A percentile compares a stretch with the other conserved stretches of the same genome.
Evolutionary conservation across 306 rosid genomes (phyloP).

Genomic region (Quercus dentata): DNA sequence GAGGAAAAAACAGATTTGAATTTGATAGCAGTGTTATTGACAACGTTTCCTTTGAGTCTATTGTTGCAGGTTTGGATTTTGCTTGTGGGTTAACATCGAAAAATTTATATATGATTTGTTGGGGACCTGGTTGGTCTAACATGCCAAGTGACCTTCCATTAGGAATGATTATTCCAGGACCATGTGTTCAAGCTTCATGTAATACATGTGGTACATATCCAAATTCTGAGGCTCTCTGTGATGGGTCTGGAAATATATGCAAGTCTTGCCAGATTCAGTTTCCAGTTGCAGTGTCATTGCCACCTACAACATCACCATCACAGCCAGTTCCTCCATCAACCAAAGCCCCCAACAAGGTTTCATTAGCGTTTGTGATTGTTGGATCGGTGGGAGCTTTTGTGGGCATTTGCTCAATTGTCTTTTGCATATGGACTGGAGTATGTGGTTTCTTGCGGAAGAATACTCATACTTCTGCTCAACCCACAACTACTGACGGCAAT

Average conservation of each 20-base stretch:
- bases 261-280: constrained; percentile 31
- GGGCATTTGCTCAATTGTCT: constrained; percentile 29
- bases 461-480: background rate
- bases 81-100: constrained; percentile 36
- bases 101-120: constrained; percentile 35
- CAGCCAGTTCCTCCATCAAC: constrained; percentile 9
- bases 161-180: constrained; percentile 40
- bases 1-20: constrained; percentile 19
- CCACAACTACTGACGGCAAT: background rate
- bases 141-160: constrained; percentile 20
- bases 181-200: constrained; percentile 36
- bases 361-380: constrained; percentile 29
- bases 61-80: constrained; percentile 37
- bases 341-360: constrained; percentile 19
- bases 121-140: constrained; percentile 43
- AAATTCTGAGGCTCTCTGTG: constrained; percentile 36
- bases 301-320: background rate
- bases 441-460: background rate
- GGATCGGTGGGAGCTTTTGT: constrained; percentile 34
- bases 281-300: constrained; percentile 40
- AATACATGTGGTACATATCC: constrained; percentile 35
- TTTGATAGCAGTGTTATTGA: background rate
- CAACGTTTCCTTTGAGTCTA: constrained; percentile 27
- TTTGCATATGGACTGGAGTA: constrained; percentile 21
- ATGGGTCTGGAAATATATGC: constrained; percentile 32